Conservation (phyloP, 208 protist genomes). For the Novymonas esmeraldas region DNA sequence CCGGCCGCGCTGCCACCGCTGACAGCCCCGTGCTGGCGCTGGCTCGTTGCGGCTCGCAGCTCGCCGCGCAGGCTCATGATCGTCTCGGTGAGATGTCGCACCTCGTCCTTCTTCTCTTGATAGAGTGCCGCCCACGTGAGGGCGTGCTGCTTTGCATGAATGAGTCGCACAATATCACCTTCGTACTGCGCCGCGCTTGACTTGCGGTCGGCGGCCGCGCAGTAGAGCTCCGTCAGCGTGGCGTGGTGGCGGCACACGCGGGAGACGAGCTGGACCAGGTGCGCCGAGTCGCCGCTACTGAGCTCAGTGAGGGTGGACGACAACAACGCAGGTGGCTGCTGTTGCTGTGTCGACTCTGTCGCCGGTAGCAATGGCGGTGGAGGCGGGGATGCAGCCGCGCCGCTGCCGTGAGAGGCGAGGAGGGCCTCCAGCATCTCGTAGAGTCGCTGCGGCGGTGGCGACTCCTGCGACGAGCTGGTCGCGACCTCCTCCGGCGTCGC, state of each 20-base stretch:
- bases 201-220: conserved; percentile 9
- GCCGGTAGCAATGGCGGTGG: not conserved
- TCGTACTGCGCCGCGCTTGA: conserved; percentile 35
- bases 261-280: conserved; percentile 12
- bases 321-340: not conserved
- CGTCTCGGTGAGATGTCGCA: conserved; percentile 43
- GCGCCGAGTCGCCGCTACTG: conserved; percentile 12
- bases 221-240: conserved; percentile 11
- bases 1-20: conserved; percentile 6
- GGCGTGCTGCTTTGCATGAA: conserved; percentile 28
- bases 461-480: too few species aligned
- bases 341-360: not conserved
- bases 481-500: too few species aligned
- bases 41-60: conserved; percentile 14
- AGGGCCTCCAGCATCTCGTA: conserved; percentile 10
- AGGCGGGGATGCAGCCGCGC: too few species aligned
- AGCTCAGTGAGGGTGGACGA: not conserved
- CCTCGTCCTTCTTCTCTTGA: conserved; percentile 47
- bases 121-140: conserved; percentile 45
- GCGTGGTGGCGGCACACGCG: conserved; percentile 8
- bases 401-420: not conserved
- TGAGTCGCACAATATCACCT: conserved; percentile 32
- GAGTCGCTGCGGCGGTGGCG: conserved; percentile 4
- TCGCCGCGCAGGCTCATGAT: conserved; percentile 33
- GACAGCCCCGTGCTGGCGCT: not conserved